Evolutionary conservation across 441 rosid species (phyloP), one percentile per base, ranked within the genome.

Genomic region (Populus hybrid): DNA sequence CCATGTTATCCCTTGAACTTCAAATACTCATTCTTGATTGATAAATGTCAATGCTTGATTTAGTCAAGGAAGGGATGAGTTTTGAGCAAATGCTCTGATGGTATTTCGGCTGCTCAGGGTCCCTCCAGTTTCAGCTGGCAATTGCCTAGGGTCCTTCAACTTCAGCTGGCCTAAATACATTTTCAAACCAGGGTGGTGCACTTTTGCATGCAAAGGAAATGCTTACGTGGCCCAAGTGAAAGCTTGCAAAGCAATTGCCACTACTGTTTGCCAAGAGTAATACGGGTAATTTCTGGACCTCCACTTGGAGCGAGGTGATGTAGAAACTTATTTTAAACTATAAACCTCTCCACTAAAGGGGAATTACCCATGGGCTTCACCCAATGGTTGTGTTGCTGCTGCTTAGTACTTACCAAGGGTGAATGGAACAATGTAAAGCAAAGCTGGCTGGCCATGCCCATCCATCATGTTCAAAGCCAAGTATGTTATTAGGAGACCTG

Each of bases 401-500:
- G 50, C 23, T 20, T 26, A 3, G 14, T 9, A 50, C 74, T 80
- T 89, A 95, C 99, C 97, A 4, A 93, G 90, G 1, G 90, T 93
- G 86, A 91, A 93, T 1, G 97, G 97, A 74, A 93, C 97, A 23
- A 93, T 91, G 84, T 93, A 93, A 68, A 93, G 95, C 83, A 91
- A 80, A 24, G 97, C 97, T 16, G 97, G 97, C 73, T 93, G 97
- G 75, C 97, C 97, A 45, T 90, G 97, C 36, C 97, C 97, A 75
- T 91, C 95, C 95, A 91, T 91, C 91, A 91, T 78, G 87, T 90
- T 93, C 87, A 93, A 71, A 74, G 95, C 97, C 74, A 89, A 83
- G 14, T 93, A 93, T n/a, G 97, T 93, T 61, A 91, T 68, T 4
- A 93, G 88, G 73, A 93, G 94, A 75, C 97, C 97, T 93, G 86